phyloP scores from a whole-genome alignment of 1,284 basidiomycete species.

The Apiotrichum veenhuisii region DNA sequence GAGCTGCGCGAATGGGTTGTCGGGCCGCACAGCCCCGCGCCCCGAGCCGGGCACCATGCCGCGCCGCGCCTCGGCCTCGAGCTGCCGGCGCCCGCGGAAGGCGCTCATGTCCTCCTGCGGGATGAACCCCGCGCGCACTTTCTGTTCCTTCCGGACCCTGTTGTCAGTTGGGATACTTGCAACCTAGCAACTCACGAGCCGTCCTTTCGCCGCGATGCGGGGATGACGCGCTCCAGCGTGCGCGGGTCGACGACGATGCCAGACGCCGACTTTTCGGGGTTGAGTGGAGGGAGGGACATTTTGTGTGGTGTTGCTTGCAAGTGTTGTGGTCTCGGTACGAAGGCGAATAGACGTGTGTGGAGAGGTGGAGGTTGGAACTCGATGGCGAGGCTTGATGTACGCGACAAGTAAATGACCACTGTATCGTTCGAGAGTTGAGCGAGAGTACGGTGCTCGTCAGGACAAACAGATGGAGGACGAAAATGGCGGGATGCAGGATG shows the following conservation, averaged over 20 bases:
- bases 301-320: neutral
- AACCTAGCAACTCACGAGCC: conserved; percentile 69
- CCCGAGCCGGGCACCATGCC: conserved; percentile 34
- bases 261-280: conserved; percentile 64
- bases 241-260: conserved; percentile 80
- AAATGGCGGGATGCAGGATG: too few relatives aligned
- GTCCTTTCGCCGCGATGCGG: conserved; percentile 74
- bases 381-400: too few relatives aligned
- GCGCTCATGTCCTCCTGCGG: conserved; percentile 87
- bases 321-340: too few relatives aligned
- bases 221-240: conserved; percentile 81
- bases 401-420: too few relatives aligned
- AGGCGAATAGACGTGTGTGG: too few relatives aligned
- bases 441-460: too few relatives aligned
- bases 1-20: conserved; percentile 27
- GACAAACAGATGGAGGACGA: too few relatives aligned
- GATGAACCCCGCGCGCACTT: conserved; percentile 87
- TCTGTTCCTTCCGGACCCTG: conserved; percentile 82
- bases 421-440: too few relatives aligned
- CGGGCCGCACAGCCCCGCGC: conserved; percentile 7
- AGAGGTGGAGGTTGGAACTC: too few relatives aligned
- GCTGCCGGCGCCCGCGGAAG: conserved; percentile 72
- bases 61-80: conserved; percentile 59
- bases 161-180: neutral
- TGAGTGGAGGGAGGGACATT: conserved; percentile 52